phyloP scores from a whole-genome alignment of 2,329 filamentous ascomycete species.

The Xylaria arbuscula region DNA sequence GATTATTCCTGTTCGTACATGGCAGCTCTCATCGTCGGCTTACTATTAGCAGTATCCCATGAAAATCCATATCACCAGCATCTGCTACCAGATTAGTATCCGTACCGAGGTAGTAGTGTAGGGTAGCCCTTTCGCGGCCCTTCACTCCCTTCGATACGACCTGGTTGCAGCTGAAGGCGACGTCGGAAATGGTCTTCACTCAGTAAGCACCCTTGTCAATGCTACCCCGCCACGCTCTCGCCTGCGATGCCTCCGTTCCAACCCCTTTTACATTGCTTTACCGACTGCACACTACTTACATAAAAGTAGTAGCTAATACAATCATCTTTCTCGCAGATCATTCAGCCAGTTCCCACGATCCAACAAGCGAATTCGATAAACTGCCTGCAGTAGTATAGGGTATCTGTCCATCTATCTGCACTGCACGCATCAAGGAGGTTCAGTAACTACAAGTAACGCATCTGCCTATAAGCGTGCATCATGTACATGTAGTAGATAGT shows the following conservation, averaged over 20 bases:
- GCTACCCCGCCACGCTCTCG: slow-evolving; percentile 8
- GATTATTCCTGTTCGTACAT: not conserved
- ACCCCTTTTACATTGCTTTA: slow-evolving; percentile 12
- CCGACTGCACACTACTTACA: not conserved
- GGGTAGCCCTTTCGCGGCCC: not conserved
- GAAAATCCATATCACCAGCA: not conserved
- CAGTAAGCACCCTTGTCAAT: no score
- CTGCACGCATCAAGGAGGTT: no score
- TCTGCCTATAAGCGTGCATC: no score
- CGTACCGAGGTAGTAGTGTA: not conserved
- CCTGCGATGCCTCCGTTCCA: slow-evolving; percentile 4
- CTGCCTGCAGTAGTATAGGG: not conserved
- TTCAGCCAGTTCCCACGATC: no score
- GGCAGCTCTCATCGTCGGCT: not conserved
- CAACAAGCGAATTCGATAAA: no score
- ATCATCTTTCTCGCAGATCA: no score
- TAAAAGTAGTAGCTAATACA: no score
- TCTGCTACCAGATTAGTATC: no score
- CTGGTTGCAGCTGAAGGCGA: no score
- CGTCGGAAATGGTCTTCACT: no score
- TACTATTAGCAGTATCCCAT: slow-evolving; percentile 1
- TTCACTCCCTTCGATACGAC: slow-evolving; percentile 15
- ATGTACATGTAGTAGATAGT: no score
- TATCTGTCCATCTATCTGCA: not conserved
- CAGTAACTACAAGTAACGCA: no score